Base-by-base conservation (phyloP, 495 filamentous ascomycete species). In the Staphylotrichum tortipilum region DNA sequence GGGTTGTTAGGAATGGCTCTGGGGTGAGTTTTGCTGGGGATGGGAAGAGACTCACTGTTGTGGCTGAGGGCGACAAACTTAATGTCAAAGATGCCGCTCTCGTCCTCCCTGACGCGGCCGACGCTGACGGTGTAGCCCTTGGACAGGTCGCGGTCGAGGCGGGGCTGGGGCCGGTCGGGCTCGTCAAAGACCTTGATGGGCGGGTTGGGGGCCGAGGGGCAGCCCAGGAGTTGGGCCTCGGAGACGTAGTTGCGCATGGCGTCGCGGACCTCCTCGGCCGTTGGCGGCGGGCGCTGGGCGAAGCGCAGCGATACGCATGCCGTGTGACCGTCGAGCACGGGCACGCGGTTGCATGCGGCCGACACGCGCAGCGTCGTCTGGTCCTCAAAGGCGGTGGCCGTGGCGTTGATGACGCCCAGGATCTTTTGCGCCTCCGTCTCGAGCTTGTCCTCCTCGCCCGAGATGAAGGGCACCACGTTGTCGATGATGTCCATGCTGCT, bases 381-480 rank as follows among this genome's bases (percentile, higher is more conserved):
- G 46, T 84, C 74, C 19, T 77, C 65, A 53, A 90, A 84, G 26
- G 75, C 83, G 8, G 80, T 85, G 15, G 75, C 74, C 14, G 81
- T 80, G 26, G 62, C 60, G 57, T 84, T 86, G 58, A 91, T 60
- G 38, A 61, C 62, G 31, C 88, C 86, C 10, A 91, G 76, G 55
- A 94, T 94, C 77, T 94, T 92, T 40, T 83, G 81, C 3, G 88
- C 86, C 62, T 94, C 86, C 40, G 81, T 83, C 70, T 88, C 82
- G 12, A 94, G 77, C 72, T 91, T 94, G 66, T 89, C 88, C 59
- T 94, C 88, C 68, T 94, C 87, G 40, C 87, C 87, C n/a, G 78
- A 76, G 59, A 94, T 94, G 64, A 75, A 90, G 3, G 88, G 88
- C 45, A 94, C 85, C 3, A 91, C 82, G 59, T 92, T 94, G 66